phyloP scores from a whole-genome alignment of 352 stramenopile species.

The Peronospora destructor region DNA sequence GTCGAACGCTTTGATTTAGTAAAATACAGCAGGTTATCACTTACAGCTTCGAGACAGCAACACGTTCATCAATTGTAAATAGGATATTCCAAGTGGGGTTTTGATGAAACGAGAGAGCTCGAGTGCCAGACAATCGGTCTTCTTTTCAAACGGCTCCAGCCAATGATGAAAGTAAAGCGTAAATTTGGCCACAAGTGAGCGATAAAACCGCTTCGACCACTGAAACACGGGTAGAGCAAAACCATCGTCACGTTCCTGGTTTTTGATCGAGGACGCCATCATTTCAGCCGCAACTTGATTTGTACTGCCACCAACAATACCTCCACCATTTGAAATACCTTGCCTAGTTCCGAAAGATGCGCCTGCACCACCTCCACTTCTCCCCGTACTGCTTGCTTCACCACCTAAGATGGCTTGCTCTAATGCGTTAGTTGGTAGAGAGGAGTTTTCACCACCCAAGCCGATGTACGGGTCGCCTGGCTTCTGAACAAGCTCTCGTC shows the following conservation, averaged over 20 bases:
- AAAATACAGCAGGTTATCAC: slow-evolving; percentile 10
- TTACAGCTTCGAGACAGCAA: slow-evolving; percentile 60
- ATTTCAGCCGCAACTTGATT: slow-evolving; percentile 67
- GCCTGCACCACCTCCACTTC: slow-evolving; percentile 17
- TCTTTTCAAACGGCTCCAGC: slow-evolving; percentile 64
- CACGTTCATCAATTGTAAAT: slow-evolving; percentile 77
- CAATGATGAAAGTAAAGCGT: slow-evolving; percentile 77
- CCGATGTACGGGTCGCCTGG: slow-evolving; percentile 43
- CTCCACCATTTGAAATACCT: slow-evolving; percentile 16
- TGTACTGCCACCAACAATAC: slow-evolving; percentile 29
- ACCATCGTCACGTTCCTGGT: slow-evolving; percentile 66
- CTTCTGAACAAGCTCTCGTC: slow-evolving; percentile 34
- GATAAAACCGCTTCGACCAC: slow-evolving; percentile 76
- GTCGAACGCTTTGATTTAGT: background rate
- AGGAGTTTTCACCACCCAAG: slow-evolving; percentile 23
- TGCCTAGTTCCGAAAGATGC: slow-evolving; percentile 22
- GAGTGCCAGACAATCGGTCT: slow-evolving; percentile 49
- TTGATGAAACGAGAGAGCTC: slow-evolving; percentile 70
- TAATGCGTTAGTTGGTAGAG: slow-evolving; percentile 43
- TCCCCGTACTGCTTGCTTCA: slow-evolving; percentile 16
- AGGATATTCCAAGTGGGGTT: slow-evolving; percentile 71
- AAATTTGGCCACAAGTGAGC: slow-evolving; percentile 80
- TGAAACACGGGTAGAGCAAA: slow-evolving; percentile 76
- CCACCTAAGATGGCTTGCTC: slow-evolving; percentile 66
- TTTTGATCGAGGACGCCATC: slow-evolving; percentile 70